Conservation (phyloP, 1,139 yeast species). For the Yamadazyma atmosphaerica region DNA sequence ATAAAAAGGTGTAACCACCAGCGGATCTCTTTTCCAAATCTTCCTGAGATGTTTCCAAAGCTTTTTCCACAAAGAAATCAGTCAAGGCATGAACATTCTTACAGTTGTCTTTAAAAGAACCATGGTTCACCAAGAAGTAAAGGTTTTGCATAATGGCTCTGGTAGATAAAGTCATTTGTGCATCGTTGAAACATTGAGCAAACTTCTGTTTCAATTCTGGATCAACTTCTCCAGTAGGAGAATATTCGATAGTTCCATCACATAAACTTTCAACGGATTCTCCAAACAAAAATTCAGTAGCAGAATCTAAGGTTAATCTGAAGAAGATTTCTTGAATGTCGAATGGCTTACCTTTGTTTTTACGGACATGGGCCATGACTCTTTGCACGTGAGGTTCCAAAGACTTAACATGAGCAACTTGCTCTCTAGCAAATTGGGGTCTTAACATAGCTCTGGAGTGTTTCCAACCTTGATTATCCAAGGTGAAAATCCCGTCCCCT, state of each 20-base stretch:
- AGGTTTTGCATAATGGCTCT: slow-evolving; percentile 27
- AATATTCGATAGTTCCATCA: slow-evolving; percentile 27
- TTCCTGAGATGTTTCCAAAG: slow-evolving; percentile 17
- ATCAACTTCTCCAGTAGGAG: slow-evolving; percentile 19
- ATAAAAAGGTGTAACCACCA: slow-evolving; percentile 39
- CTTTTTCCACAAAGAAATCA: slow-evolving; percentile 26
- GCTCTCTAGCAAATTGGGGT: slow-evolving; percentile 58
- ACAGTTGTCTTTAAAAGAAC: slow-evolving; percentile 7
- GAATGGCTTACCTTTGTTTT: slow-evolving; percentile 23
- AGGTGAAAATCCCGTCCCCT: slow-evolving; percentile 59
- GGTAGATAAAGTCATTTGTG: slow-evolving; percentile 28
- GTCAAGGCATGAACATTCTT: slow-evolving; percentile 11
- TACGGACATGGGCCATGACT: slow-evolving; percentile 32
- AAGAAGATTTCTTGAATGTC: slow-evolving; percentile 40
- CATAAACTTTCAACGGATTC: slow-evolving; percentile 42
- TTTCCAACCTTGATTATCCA: slow-evolving; percentile 57
- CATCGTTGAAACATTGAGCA: slow-evolving; percentile 19
- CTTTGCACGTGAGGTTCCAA: slow-evolving; percentile 47
- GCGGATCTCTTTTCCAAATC: slow-evolving; percentile 36
- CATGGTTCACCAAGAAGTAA: slow-evolving; percentile 21
- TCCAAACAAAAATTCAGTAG: slow-evolving; percentile 54
- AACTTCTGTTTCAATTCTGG: slow-evolving; percentile 20
- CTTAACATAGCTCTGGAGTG: slow-evolving; percentile 58
- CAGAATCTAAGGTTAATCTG: slow-evolving; percentile 49
- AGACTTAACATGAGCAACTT: slow-evolving; percentile 47